Percentiles rank a stretch among this genome's conserved stretches.
phyloP scores from a whole-genome alignment of 2,329 filamentous ascomycete species.

The Cladosporium sp. region DNA sequence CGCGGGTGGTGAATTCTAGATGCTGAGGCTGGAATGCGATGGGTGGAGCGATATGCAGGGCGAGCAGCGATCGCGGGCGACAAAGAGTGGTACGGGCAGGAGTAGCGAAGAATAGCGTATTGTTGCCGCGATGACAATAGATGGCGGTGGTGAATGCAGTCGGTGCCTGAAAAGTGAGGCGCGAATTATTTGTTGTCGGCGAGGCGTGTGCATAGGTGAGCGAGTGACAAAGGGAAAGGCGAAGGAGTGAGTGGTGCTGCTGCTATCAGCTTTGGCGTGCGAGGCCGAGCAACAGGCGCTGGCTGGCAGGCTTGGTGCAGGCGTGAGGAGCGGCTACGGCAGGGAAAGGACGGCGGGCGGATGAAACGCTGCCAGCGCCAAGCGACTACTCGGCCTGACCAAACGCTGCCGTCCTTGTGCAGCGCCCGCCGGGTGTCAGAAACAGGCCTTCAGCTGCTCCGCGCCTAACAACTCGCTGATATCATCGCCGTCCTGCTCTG shows the following conservation, averaged over 20 bases:
- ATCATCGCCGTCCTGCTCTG: not conserved
- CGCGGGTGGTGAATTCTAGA: slow-evolving; percentile 8
- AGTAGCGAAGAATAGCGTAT: slow-evolving; percentile 1
- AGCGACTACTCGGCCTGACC: not conserved
- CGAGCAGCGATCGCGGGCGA: slow-evolving; percentile 9
- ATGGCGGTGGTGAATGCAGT: not conserved
- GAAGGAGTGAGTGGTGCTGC: not conserved
- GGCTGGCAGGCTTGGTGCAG: not conserved
- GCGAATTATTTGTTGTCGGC: not conserved
- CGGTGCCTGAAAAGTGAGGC: not conserved
- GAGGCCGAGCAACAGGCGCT: not conserved
- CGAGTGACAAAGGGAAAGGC: not conserved
- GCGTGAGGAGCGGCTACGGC: not conserved
- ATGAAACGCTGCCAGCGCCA: not conserved
- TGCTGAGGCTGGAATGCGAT: slow-evolving; percentile 7
- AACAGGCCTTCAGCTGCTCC: not conserved
- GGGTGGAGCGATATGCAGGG: slow-evolving; percentile 5
- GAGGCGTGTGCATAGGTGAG: too few species aligned
- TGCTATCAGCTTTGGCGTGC: not conserved
- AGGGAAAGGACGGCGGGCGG: not conserved
- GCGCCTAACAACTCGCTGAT: not conserved
- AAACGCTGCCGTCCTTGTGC: not conserved
- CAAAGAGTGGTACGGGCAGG: slow-evolving; percentile 1
- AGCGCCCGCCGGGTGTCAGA: not conserved
- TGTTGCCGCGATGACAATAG: not conserved